Evolutionary conservation across 306 rosid species (phyloP).

Genomic region (Ormosia semicastrata): DNA sequence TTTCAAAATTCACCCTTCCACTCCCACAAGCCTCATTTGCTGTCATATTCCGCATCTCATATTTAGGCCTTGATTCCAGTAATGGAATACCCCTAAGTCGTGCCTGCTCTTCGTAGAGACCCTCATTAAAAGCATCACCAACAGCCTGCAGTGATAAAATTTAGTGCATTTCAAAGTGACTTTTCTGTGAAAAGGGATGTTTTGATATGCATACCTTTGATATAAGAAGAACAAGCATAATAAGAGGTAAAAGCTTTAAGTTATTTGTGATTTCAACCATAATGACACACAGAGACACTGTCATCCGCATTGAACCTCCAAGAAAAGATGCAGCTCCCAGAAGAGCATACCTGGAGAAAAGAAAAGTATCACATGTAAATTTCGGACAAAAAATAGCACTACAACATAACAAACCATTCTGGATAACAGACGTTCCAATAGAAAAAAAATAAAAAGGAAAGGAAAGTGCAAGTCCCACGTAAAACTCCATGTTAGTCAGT

Average conservation of each 20-base stretch:
- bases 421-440: not conserved
- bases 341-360: constrained; percentile 78
- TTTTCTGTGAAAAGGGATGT: constrained; percentile 9
- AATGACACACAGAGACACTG: constrained; percentile 90
- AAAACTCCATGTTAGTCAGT: not conserved
- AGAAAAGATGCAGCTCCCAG: constrained; percentile 99
- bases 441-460: not conserved
- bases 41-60: constrained; percentile 89
- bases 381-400: constrained; percentile 24
- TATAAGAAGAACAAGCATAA: constrained; percentile 97
- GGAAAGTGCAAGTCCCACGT: not conserved
- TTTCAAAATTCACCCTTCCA: constrained; percentile 57
- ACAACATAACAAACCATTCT: constrained; percentile 6
- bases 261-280: constrained; percentile 98
- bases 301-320: constrained; percentile 98
- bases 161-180: constrained; percentile 16
- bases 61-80: constrained; percentile 90
- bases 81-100: constrained; percentile 81
- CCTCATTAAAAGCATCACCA: constrained; percentile 71
- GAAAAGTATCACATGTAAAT: constrained; percentile 34
- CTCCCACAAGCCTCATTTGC: constrained; percentile 91
- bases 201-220: constrained; percentile 64
- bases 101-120: constrained; percentile 87
- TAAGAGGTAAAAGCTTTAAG: constrained; percentile 77
- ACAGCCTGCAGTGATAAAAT: constrained; percentile 65